Conservation (phyloP, 2,329 filamentous ascomycete species). For the Fusarium multiceps region DNA sequence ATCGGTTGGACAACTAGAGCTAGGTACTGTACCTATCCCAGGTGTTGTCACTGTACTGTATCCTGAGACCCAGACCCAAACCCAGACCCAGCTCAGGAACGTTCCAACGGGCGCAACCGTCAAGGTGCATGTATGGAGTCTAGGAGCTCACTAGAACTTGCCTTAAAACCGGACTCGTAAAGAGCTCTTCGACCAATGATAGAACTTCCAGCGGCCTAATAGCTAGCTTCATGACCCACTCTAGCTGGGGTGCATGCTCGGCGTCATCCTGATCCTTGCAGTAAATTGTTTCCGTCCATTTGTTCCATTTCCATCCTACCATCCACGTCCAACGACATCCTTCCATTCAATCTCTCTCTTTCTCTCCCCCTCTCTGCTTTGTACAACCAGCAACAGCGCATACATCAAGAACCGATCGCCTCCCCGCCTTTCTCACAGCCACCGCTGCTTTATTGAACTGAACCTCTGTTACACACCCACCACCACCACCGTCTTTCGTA, state of each 20-base stretch:
- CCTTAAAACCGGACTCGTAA: neutral
- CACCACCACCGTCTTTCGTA: slow-evolving; percentile 1
- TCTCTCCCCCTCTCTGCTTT: slow-evolving; percentile 2
- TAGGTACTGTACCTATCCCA: neutral
- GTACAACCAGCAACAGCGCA: slow-evolving; percentile 2
- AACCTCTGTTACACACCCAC: neutral
- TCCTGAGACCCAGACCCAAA: too few relatives aligned
- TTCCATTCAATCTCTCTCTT: neutral
- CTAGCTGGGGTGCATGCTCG: slow-evolving; percentile 22
- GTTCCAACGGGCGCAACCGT: slow-evolving; percentile 14
- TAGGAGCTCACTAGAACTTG: neutral
- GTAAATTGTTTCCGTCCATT: slow-evolving; percentile 9
- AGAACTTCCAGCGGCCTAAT: too few relatives aligned
- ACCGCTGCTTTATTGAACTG: neutral
- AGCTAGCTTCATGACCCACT: slow-evolving; percentile 12
- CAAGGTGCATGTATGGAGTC: neutral
- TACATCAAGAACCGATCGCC: neutral
- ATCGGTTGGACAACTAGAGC: neutral
- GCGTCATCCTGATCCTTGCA: slow-evolving; percentile 26
- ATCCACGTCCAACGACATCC: neutral
- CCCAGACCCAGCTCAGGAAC: neutral
- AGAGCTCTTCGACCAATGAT: neutral
- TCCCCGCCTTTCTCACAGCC: neutral
- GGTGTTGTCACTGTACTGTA: neutral
- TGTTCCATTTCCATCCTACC: neutral